These are phyloP conservation scores for Stipa capillata DNA, from an alignment of 176 grass and related monocot genomes.

Conservation along the genomic window DNA sequence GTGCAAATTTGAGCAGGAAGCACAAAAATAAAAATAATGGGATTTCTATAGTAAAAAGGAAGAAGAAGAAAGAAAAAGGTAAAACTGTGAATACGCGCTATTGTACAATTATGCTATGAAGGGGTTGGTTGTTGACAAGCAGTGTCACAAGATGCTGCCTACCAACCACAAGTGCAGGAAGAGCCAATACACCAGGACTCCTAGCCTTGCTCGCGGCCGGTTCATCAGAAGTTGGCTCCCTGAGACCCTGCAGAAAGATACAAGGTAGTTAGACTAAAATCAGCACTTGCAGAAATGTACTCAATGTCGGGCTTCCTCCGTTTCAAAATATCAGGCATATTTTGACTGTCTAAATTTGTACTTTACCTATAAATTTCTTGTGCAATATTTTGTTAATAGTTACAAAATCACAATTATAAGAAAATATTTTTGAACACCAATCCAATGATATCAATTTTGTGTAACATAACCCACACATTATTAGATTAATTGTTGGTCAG, in stretches of 20 bases:
- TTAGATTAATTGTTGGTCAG: too few species aligned
- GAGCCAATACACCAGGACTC: slow-evolving; percentile 63
- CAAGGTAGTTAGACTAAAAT: neutral
- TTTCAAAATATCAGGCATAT: too few species aligned
- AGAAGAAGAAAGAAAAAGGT: slow-evolving; percentile 2
- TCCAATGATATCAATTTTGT: too few species aligned
- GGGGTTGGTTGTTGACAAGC: neutral
- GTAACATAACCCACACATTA: too few species aligned
- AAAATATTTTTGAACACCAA: too few species aligned
- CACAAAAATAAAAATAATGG: slow-evolving; percentile 26
- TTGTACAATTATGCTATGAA: slow-evolving; percentile 53
- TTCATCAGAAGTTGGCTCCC: slow-evolving; percentile 78
- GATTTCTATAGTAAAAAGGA: slow-evolving; percentile 28
- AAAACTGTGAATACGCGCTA: slow-evolving; percentile 33
- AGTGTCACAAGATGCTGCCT: slow-evolving; percentile 64
- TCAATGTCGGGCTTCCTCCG: too few species aligned
- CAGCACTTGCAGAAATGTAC: neutral
- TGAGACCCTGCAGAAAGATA: slow-evolving; percentile 74
- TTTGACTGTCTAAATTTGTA: too few species aligned
- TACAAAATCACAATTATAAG: too few species aligned
- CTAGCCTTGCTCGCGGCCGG: slow-evolving; percentile 75
- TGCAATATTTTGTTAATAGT: too few species aligned
- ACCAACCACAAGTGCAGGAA: slow-evolving; percentile 86
- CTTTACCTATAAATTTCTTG: too few species aligned
- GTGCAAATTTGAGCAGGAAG: slow-evolving; percentile 13